Conservation (phyloP, 805 yeast species). For the Limtongia smithiae region DNA sequence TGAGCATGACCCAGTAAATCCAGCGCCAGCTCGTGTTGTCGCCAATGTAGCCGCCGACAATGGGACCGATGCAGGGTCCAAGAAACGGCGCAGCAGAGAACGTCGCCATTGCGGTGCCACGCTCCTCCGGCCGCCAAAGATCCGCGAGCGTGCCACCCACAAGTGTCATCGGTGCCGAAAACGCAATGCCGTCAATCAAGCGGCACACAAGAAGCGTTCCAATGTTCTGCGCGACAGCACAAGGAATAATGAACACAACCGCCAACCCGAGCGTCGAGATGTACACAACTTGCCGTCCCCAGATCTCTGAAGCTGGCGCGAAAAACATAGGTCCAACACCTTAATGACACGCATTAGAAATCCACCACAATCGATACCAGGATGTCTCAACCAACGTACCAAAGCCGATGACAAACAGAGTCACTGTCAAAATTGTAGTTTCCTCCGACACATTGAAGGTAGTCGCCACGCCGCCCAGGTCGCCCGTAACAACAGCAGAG, state of each 20-base stretch:
- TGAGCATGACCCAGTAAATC: constrained; percentile 64
- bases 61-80: constrained; percentile 62
- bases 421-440: constrained; percentile 55
- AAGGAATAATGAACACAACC: constrained; percentile 50
- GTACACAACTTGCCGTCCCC: constrained; percentile 56
- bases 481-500: constrained; percentile 66
- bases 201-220: constrained; percentile 64
- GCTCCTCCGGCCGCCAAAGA: constrained; percentile 56
- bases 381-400: constrained; percentile 37
- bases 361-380: not conserved
- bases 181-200: constrained; percentile 66
- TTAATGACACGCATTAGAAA: not conserved
- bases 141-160: constrained; percentile 79
- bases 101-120: constrained; percentile 67
- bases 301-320: constrained; percentile 58
- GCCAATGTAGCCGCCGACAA: constrained; percentile 57
- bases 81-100: constrained; percentile 61
- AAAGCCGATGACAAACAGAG: constrained; percentile 58
- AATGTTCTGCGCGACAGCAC: constrained; percentile 56
- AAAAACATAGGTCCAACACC: constrained; percentile 54
- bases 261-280: constrained; percentile 47
- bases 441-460: constrained; percentile 54
- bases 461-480: constrained; percentile 48
- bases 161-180: constrained; percentile 69
- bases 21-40: constrained; percentile 65